Conservation (phyloP, 75 land plant species). For the Picea glauca region DNA sequence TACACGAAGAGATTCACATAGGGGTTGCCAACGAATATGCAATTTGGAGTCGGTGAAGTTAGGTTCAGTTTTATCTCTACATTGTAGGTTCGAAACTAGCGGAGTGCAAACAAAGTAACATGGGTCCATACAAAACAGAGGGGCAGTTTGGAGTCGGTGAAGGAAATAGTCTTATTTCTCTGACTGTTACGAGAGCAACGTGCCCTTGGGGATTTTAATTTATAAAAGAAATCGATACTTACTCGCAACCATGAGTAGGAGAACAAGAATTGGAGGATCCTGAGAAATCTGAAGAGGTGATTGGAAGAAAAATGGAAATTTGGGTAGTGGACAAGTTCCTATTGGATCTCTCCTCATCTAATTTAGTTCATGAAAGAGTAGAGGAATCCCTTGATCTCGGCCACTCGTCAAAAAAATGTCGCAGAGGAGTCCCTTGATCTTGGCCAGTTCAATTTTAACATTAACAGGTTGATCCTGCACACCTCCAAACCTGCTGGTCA, state of each 20-base stretch:
- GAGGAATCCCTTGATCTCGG: constrained; percentile 48
- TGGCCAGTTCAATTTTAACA: constrained; percentile 14
- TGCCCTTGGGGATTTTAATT: no score
- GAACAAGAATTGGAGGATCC: constrained; percentile 38
- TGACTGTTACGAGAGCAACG: no score
- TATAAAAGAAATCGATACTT: background rate
- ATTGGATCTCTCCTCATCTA: constrained; percentile 54
- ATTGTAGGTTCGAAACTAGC: no score
- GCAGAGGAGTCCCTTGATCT: constrained; percentile 38
- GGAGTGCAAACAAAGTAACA: no score
- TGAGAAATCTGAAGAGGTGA: constrained; percentile 64
- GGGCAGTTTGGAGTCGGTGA: no score
- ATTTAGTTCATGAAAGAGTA: constrained; percentile 54
- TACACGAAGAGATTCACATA: no score
- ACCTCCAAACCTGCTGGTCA: constrained; percentile 33
- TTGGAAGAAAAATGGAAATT: constrained; percentile 85
- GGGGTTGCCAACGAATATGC: no score
- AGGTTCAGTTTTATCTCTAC: no score
- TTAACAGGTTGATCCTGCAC: constrained; percentile 29
- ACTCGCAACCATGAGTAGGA: constrained; percentile 43
- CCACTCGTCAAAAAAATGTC: constrained; percentile 92
- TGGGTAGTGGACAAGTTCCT: constrained; percentile 63
- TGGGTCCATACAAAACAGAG: no score
- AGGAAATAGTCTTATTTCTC: no score
- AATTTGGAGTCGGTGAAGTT: no score